Base-by-base conservation (phyloP, 331 rosid genomes). In the Cydonia oblonga region DNA sequence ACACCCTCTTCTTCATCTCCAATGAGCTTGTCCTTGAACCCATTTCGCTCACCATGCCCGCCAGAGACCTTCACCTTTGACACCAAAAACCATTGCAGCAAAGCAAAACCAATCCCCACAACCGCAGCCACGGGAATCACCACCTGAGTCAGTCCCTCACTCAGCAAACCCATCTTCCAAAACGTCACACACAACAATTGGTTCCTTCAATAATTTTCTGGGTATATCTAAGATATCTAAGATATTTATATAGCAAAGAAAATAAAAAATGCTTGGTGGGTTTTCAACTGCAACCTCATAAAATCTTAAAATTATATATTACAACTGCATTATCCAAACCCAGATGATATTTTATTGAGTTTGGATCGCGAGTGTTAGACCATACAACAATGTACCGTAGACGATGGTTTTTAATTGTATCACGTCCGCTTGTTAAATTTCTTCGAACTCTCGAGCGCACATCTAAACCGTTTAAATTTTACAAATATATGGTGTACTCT, bases 81-180 rank as follows among this genome's bases (percentile, higher is more conserved):
- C 26, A 87, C 91, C 69, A 87, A 61, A 73, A 76, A 46, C 91
- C 91, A 90, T 62, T 84, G 96, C 81, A 86, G 81, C 80, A 88
- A 76, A 56, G 88, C 86, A 86, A 86, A 84, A 35, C 76, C 87
- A 56, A 86, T 64, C 40, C 93, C 91, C 33, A 86, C 35, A 26
- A 90, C 64, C 30, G 90, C 91, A 72, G 88, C 77, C 73, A 77
- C 73, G 61, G 87, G 91, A 66, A 90, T 88, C 79, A 88, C 73
- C 74, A 81, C 9, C 74, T 88, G 88, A 65, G 88, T 81, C 33
- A 81, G 75, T 9, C 82, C 85, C 76, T 88, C 85, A 53, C 87
- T 78, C 77, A 86, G 71, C 78, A 80, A 75, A 40, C 77, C 91
- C 93, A 88, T 88, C 65, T 79, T 69, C 60, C 59, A 73, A 54